Evolutionary conservation across 805 yeast genomes (phyloP), one percentile per base, ranked within the genome.

Genomic region (Saturnispora silvae): DNA sequence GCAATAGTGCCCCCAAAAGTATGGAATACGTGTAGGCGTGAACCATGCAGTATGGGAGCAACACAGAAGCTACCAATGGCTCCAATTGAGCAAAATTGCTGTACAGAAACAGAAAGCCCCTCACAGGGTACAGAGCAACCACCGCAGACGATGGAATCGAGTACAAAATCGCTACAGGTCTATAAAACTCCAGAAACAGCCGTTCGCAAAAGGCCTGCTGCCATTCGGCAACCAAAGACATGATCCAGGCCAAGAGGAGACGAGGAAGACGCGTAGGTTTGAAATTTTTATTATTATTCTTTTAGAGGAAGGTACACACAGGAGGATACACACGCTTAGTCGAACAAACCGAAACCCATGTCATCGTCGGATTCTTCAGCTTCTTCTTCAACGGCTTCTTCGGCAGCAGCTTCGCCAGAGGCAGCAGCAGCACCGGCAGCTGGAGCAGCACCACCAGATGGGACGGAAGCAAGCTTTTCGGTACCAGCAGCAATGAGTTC

Each of bases 281-380:
- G n/a, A n/a, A n/a, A n/a, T 19, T 29, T 18, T 3, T 13, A 3
- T 15, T 25, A n/a, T 14, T 3, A 20, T 4, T 4, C 5, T 14
- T 7, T n/a, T n/a, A n/a, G n/a, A n/a, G n/a, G n/a, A n/a, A n/a
- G n/a, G n/a, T n/a, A n/a, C n/a, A n/a, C n/a, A n/a, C n/a, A n/a
- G n/a, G n/a, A n/a, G n/a, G n/a, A n/a, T n/a, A n/a, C n/a, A n/a
- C n/a, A n/a, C 42, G 59, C 56, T 75, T 92, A 92, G 78, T 92
- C 99, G 81, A 92, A 92, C 68, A 92, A 81, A 77, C 85, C 85
- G 77, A 79, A 75, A 55, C 86, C 86, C 84, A 78, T 77, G 48
- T 54, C 59, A 65, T 76, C 82, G 61, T 68, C 72, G 51, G 68
- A 67, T 48, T 63, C 70, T 56, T 64, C 70, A 46, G 60, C 64